Base-by-base conservation (phyloP, 225 moss, liverwort and hornwort genomes). In the Anthoceros angustus region DNA sequence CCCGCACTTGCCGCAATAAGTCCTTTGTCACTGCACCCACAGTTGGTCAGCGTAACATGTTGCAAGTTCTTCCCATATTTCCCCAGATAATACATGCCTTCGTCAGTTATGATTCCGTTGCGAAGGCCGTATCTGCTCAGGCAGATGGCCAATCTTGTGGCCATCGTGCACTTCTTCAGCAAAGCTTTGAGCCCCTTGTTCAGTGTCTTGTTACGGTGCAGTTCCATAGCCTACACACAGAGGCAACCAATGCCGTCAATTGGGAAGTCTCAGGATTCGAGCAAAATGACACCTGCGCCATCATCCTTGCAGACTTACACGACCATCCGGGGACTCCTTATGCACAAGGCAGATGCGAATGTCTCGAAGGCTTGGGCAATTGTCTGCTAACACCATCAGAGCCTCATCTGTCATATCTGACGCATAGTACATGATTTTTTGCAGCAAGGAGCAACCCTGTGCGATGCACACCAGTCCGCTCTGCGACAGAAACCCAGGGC, bases 291-390 rank as follows among this genome's bases (percentile, higher is more conserved):
- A 24, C 63, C 8, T 24, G 23, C 2, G 12, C 7, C 39, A 2
- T 23, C 10, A 40, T 41, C 20, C 18, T 9, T 14, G 42, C 20
- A 40, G 14, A 41, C 41, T 41, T 32, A 32, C 32, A 4, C 32
- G 32, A 32, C 32, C 32, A 4, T 32, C 32, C 32, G 32, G 32
- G 32, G 32, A 32, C 32, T 84, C 80, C 66, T 84, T 84, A 42
- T 84, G 84, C n/a, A 84, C 78, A 25, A 81, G 78, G 71, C 84
- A 84, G 23, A 84, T 81, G 63, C 84, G 78, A 23, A 84, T 74
- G 48, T 84, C 84, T 0, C 68, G 70, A 38, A 84, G 76, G 25
- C 45, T 42, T 18, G 81, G 71, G 65, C 84, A 84, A 42, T 78
- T 84, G 16, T 62, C 71, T 12, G 84, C 81, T 64, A 84, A 78